Evolutionary conservation across 1,284 basidiomycete genomes (phyloP), one percentile per base, ranked within the genome.

Genomic region (Microbotryum lychnidis-dioicae): DNA sequence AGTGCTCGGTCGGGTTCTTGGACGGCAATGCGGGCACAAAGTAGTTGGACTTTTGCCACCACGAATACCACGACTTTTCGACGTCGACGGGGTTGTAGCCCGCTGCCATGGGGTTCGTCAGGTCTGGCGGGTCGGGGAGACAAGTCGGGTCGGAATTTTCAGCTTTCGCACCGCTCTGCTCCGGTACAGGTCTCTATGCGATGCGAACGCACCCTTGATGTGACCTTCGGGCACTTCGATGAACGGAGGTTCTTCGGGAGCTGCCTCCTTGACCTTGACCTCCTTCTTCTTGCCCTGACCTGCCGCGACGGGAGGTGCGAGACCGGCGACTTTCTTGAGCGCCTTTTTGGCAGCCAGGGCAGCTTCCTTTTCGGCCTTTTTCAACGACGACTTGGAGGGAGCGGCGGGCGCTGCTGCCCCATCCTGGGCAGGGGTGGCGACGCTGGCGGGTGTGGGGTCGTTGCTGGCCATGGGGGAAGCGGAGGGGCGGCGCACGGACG

Each of bases 11-110:
- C 4, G 67, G 67, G 6, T 44, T 23, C 21, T 45, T 16, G 23
- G 62, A 60, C 6, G 65, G 64, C 46, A 85, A 78, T 62, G 84
- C 81, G 1, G 96, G 96, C 69, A 85, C 81, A 81, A 97, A 98
- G 81, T 87, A 96, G 14, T 89, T 89, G 74, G 88, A 81, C 31
- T 85, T 82, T 60, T 86, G 80, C 96, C 96, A 98, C 96, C 96
- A 98, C 72, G 94, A 91, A 74, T 97, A 98, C 91, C 96, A 97
- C 12, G 91, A 87, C 7, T 92, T 82, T 76, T 98, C 96, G 66
- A 98, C 87, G 57, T 91, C 90, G 68, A 88, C 85, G 14, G 94
- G 96, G 75, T 98, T 94, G 79, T 97, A 99, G 6, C 88, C 89
- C 37, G 82, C 81, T 14, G 87, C 82, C 87, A 97, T 93, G 7